Evolutionary conservation across 257 asterid species (phyloP), one percentile per base, ranked within the genome.

Genomic region (Gardenia jasminoides): DNA sequence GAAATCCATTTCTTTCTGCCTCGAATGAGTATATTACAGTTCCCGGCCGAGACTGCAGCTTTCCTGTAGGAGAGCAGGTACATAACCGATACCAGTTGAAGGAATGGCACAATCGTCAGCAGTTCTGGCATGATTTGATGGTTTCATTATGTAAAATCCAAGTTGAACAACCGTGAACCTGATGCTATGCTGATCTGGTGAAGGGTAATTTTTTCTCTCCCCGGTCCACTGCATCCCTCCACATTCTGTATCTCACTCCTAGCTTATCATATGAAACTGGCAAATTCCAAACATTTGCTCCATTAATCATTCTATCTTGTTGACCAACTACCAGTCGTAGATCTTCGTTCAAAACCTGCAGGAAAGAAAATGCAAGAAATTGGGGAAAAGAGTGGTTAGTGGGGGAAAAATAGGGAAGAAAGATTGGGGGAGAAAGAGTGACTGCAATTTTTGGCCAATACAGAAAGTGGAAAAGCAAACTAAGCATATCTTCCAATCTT

Each of bases 331-430:
- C 97, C 30, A 93, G 92, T 74, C 97, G 84, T 78, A 93, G 86
- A 84, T 93, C 98, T 87, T 93, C 98, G 69, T 91, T 91, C 89
- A 93, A 78, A 75, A 93, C 98, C 97, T 93, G 91, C 77, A 66
- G 65, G 43, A 68, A 52, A 46, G 50, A 9, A 12, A 56, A 36
- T 20, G 46, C 59, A 24, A 82, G 30, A 58, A 73, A 43, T 26
- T 43, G 22, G 39, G 13, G 41, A 36, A 36, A 36, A 36, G 41
- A 36, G 41, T 36, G 4, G 41, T 36, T 36, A 9, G 24, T 9
- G 43, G 39, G 48, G 22, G 28, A 58, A 33, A 26, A 30, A 3
- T 24, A 62, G n/a, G 28, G 26, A 31, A 30, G 44, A n/a, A 46
- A 26, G n/a, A 43, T 52, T 52, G 59, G 5, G 0, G 7, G 30